Percentiles rank a stretch among this genome's conserved stretches.
Evolutionary conservation across 2,329 filamentous ascomycete genomes (phyloP).

Genomic region (Monilinia aucupariae): DNA sequence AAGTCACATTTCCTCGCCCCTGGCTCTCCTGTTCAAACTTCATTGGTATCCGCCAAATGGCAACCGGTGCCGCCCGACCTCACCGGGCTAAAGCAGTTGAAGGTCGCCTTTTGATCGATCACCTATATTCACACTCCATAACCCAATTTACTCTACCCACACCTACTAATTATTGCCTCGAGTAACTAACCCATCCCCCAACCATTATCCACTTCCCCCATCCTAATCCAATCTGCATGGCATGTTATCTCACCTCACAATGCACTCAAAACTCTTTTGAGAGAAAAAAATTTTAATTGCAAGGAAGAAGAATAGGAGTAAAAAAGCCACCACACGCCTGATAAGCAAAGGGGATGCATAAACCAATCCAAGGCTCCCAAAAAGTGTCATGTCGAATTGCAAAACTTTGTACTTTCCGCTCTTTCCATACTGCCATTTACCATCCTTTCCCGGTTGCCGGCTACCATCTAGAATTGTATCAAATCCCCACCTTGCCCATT

Average conservation of each 20-base stretch:
- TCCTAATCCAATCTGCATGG: constrained; percentile 16
- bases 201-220: not conserved
- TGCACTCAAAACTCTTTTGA: constrained; percentile 16
- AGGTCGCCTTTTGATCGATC: not conserved
- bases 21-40: too few relatives aligned
- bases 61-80: not conserved
- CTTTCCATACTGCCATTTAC: not conserved
- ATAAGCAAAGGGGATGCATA: constrained; percentile 10
- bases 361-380: constrained; percentile 12
- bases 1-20: not conserved
- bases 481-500: constrained; percentile 34
- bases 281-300: not conserved
- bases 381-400: constrained; percentile 8
- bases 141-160: constrained; percentile 15
- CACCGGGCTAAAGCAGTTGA: not conserved
- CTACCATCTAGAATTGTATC: constrained; percentile 32
- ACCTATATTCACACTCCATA: constrained; percentile 5
- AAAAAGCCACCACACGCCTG: constrained; percentile 16
- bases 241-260: constrained; percentile 20
- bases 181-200: not conserved
- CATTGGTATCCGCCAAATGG: too few relatives aligned
- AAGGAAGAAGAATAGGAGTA: constrained; percentile 7
- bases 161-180: constrained; percentile 2
- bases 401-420: constrained; percentile 18
- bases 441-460: not conserved